Percentiles rank a stretch among this genome's conserved stretches.
Evolutionary conservation across 164 flowering plant genomes (phyloP).

Genomic region (Annona squamosa): DNA sequence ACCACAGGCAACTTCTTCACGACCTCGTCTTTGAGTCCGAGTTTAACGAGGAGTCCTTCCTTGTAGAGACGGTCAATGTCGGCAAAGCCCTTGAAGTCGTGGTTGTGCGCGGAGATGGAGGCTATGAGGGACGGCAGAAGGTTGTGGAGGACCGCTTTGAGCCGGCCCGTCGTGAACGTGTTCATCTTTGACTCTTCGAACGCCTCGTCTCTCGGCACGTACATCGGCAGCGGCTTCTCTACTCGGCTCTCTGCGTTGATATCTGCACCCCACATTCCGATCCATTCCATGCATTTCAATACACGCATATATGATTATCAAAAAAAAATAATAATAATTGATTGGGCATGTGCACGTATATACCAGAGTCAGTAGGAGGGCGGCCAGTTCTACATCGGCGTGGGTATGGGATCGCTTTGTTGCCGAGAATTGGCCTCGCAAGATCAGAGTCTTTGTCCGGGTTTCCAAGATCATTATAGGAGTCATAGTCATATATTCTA

Average conservation of each 20-base stretch:
- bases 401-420: constrained; percentile 62
- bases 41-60: constrained; percentile 65
- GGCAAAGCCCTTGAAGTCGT: constrained; percentile 64
- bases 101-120: constrained; percentile 52
- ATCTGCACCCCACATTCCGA: constrained; percentile 32
- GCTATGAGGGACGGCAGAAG: constrained; percentile 64
- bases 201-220: constrained; percentile 90
- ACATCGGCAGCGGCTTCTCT: constrained; percentile 88
- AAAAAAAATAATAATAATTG: not conserved
- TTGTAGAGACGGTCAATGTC: constrained; percentile 76
- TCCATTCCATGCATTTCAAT: not conserved
- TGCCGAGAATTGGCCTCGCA: constrained; percentile 69
- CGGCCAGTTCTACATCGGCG: constrained; percentile 95
- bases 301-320: not conserved
- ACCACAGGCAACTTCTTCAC: constrained; percentile 61
- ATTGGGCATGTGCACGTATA: constrained; percentile 4
- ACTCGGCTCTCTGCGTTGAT: constrained; percentile 60
- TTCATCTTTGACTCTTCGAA: constrained; percentile 78
- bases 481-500: constrained; percentile 70
- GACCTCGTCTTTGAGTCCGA: constrained; percentile 60
- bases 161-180: constrained; percentile 58
- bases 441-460: constrained; percentile 71
- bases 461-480: constrained; percentile 91
- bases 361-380: constrained; percentile 62
- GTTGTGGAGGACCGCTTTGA: constrained; percentile 77